Percentiles rank a stretch among this genome's conserved stretches.
Conservation (phyloP, 345 rosid species). For the Cardamine resedifolia region DNA sequence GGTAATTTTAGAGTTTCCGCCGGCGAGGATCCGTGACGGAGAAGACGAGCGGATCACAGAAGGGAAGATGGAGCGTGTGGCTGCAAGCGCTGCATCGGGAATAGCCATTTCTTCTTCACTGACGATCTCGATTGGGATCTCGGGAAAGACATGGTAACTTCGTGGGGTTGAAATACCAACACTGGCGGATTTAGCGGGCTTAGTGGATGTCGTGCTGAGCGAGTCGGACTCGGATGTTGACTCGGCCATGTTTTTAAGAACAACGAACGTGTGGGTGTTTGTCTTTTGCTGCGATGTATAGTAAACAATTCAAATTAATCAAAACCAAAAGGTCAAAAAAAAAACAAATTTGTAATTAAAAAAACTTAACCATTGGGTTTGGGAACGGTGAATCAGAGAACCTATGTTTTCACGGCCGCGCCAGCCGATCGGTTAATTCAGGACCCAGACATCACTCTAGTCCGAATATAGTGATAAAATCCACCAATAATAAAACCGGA, state of each 20-base stretch:
- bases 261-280: constrained; percentile 19
- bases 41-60: constrained; percentile 39
- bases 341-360: too few relatives aligned
- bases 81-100: constrained; percentile 63
- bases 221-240: constrained; percentile 43
- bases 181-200: constrained; percentile 20
- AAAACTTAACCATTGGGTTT: constrained; percentile 20
- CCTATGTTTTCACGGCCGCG: too few relatives aligned
- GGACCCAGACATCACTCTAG: too few relatives aligned
- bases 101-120: constrained; percentile 89
- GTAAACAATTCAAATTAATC: neutral
- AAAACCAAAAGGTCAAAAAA: neutral
- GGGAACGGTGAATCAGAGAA: neutral
- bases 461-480: too few relatives aligned
- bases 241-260: constrained; percentile 45
- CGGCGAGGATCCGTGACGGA: constrained; percentile 31
- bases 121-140: constrained; percentile 73
- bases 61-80: constrained; percentile 47
- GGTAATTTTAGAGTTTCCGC: constrained; percentile 35
- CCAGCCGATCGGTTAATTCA: too few relatives aligned
- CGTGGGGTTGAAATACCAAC: constrained; percentile 11
- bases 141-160: constrained; percentile 14
- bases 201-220: constrained; percentile 24
- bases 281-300: constrained; percentile 5
- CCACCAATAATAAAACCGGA: too few relatives aligned